Conservation (phyloP, 140 eudicot genomes). For the Stevia rebaudiana region DNA sequence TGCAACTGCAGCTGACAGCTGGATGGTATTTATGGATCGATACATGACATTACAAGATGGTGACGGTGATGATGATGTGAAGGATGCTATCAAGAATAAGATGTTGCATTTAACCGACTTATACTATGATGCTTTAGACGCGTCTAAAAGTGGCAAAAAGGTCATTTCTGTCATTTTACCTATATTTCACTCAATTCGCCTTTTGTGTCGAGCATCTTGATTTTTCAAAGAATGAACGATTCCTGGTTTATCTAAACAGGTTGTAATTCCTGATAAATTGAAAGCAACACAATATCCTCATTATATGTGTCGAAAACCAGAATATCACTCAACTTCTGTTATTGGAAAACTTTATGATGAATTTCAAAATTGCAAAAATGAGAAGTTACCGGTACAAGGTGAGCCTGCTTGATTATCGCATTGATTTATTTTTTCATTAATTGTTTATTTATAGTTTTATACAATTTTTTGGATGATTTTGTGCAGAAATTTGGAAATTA, state of each 20-base stretch:
- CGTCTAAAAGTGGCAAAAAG: slow-evolving; percentile 78
- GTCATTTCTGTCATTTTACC: slow-evolving; percentile 26
- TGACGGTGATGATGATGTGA: slow-evolving; percentile 29
- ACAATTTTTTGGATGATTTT: too few relatives aligned
- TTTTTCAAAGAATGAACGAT: too few relatives aligned
- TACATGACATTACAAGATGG: slow-evolving; percentile 50
- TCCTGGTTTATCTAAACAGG: too few relatives aligned
- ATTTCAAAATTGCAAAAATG: too few relatives aligned
- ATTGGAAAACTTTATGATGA: slow-evolving; percentile 54
- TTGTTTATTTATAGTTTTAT: too few relatives aligned
- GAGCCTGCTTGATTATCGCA: too few relatives aligned
- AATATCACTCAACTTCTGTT: slow-evolving; percentile 52
- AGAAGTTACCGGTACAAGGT: slow-evolving; percentile 38
- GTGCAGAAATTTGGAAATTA: slow-evolving; percentile 42
- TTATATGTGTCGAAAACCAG: too few relatives aligned
- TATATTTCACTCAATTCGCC: neutral
- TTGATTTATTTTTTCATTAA: too few relatives aligned
- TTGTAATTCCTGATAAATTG: too few relatives aligned
- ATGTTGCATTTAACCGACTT: slow-evolving; percentile 48
- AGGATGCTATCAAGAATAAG: slow-evolving; percentile 24
- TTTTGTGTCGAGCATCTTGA: too few relatives aligned
- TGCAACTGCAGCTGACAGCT: slow-evolving; percentile 65
- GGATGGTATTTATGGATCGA: slow-evolving; percentile 61
- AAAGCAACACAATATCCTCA: slow-evolving; percentile 67
- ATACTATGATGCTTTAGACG: slow-evolving; percentile 89